Base-by-base conservation (phyloP, 208 protist genomes). In the Leishmania tropica region DNA sequence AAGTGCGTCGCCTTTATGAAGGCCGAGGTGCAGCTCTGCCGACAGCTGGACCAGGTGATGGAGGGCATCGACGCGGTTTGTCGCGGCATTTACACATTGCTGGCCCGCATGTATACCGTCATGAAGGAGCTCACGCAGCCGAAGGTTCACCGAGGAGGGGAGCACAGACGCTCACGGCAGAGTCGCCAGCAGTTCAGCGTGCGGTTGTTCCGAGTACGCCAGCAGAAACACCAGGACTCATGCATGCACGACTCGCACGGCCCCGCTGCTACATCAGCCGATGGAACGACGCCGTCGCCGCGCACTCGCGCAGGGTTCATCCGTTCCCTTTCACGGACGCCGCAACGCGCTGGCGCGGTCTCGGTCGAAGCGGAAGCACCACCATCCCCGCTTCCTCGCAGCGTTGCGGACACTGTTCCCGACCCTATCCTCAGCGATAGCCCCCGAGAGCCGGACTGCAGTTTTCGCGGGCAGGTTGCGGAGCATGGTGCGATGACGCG, bases 321-420 rank as follows among this genome's bases (percentile, higher is more conserved):
- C 51, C 31, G 73, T 0, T 62, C 8, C 2, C n/a, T 62, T 28
- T 76, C 73, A 47, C 47, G 17, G 37, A 47, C 24, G 11, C 24
- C 8, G 11, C 56, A 40, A 76, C 40, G 45, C 53, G n/a, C 42
- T 60, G 75, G 35, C 37, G 24, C 67, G 47, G 40, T 21, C 42
- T 31, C 45, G 24, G 45, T 53, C 42, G 47, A 74, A 35, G 24
- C 4, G 10, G 40, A 31, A 15, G 21, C 70, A 74, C 79, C 91
- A 94, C 76, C 40, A 90, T 10, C 94, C 92, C 65, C 88, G 91
- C 35, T 67, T 93, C 42, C 85, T 95, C 37, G 95, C 94, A 56
- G 76, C 70, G 31, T 85, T 90, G 54, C 88, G 92, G 11, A 78
- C 47, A 53, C 48, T 7, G 24, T 42, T 8, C 19, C n/a, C 10